Conservation (phyloP, 805 yeast genomes). For the Priceomyces castillae region DNA sequence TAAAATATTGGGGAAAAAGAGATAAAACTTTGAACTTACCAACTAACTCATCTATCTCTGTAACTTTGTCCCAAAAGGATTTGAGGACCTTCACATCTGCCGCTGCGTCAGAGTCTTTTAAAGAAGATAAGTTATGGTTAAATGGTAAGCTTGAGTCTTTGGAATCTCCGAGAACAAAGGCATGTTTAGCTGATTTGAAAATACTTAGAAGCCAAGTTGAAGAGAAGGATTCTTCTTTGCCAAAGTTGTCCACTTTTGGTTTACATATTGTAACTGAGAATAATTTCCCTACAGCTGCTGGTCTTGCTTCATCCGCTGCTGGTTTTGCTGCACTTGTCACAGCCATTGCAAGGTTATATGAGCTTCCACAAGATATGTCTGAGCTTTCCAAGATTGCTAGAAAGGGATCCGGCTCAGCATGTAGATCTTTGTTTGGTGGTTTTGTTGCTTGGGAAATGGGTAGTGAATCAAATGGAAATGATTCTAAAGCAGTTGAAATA, state of each 20-base stretch:
- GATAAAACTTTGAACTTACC: constrained; percentile 87
- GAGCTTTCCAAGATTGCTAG: constrained; percentile 93
- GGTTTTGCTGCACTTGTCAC: constrained; percentile 95
- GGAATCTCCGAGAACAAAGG: constrained; percentile 58
- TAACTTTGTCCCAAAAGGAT: constrained; percentile 88
- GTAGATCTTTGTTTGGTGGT: constrained; percentile 96
- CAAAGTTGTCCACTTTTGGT: constrained; percentile 60
- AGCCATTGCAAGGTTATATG: constrained; percentile 81
- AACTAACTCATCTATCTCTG: constrained; percentile 93
- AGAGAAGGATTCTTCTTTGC: constrained; percentile 47
- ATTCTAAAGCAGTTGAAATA: constrained; percentile 90
- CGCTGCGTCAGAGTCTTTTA: constrained; percentile 56
- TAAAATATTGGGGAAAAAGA: constrained; percentile 98
- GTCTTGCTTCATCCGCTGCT: constrained; percentile 96
- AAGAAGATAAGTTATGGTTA: constrained; percentile 71
- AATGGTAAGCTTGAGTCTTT: constrained; percentile 82
- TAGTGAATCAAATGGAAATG: constrained; percentile 65
- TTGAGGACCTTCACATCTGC: constrained; percentile 90
- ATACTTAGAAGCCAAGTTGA: constrained; percentile 63
- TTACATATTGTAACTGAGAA: constrained; percentile 87
- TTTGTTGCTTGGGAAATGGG: constrained; percentile 99
- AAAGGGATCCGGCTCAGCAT: constrained; percentile 98
- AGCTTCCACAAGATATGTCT: constrained; percentile 79
- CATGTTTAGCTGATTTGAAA: constrained; percentile 77
- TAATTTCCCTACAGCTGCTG: constrained; percentile 99